These are phyloP conservation scores for Rhizoclosmatium globosum DNA, from an alignment of 192 early-diverging fungal species.

Conservation along the genomic window DNA sequence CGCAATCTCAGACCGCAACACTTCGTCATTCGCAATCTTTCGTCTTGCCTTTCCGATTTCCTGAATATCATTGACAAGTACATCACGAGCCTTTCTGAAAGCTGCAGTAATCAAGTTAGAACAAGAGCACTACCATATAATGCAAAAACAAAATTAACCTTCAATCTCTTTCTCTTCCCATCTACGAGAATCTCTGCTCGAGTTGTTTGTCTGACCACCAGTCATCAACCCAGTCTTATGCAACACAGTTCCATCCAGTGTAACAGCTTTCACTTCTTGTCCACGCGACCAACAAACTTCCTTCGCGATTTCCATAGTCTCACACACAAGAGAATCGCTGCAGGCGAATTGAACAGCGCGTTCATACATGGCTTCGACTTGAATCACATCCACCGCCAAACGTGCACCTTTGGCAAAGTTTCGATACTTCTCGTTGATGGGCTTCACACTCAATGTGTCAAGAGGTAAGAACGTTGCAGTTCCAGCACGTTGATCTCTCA, in stretches of 20 bases:
- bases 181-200: conserved; percentile 59
- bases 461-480: conserved; percentile 95
- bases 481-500: conserved; percentile 91
- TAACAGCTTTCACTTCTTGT: conserved; percentile 89
- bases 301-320: conserved; percentile 84
- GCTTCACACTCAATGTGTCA: conserved; percentile 77
- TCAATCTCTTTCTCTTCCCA: conserved; percentile 95
- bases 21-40: conserved; percentile 49
- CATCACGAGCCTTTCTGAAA: conserved; percentile 73
- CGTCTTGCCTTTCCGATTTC: conserved; percentile 72
- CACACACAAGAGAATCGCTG: conserved; percentile 92
- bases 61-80: conserved; percentile 74
- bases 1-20: conserved; percentile 36
- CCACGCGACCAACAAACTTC: conserved; percentile 84
- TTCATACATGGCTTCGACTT: conserved; percentile 78
- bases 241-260: conserved; percentile 93
- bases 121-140: conserved; percentile 12
- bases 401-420: conserved; percentile 81
- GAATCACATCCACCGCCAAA: conserved; percentile 93
- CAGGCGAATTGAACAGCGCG: conserved; percentile 89
- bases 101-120: conserved; percentile 14
- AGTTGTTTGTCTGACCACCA: conserved; percentile 60
- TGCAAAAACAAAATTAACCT: conserved; percentile 44
- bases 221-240: conserved; percentile 98
- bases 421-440: conserved; percentile 83